Percentiles rank a stretch among this genome's conserved stretches.
Conservation (phyloP, 2,329 filamentous ascomycete species). For the Nakataea oryzae region DNA sequence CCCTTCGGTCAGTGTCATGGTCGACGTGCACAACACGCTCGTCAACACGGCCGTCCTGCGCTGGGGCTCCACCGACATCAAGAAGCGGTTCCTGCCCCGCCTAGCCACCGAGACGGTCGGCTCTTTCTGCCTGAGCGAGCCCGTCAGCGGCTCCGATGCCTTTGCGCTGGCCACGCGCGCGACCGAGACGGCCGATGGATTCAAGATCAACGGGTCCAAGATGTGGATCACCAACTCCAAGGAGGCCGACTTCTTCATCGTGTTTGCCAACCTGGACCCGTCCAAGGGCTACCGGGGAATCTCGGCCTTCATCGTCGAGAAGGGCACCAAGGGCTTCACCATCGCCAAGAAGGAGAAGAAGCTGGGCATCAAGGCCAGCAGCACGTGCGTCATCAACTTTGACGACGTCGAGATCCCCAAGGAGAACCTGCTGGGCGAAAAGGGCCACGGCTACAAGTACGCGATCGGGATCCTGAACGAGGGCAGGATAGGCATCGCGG, state of each 20-base stretch:
- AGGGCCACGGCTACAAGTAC: slow-evolving; percentile 95
- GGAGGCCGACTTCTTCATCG: slow-evolving; percentile 91
- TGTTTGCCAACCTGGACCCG: slow-evolving; percentile 91
- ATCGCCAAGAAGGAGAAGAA: slow-evolving; percentile 99
- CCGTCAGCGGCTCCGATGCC: slow-evolving; percentile 85
- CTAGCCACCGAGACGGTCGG: slow-evolving; percentile 84
- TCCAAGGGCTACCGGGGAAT: slow-evolving; percentile 95
- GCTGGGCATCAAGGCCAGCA: slow-evolving; percentile 89
- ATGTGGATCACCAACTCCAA: slow-evolving; percentile 99
- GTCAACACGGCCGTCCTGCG: slow-evolving; percentile 90
- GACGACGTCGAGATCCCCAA: slow-evolving; percentile 89
- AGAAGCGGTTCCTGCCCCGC: slow-evolving; percentile 82
- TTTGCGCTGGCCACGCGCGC: slow-evolving; percentile 92
- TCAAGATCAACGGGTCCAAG: slow-evolving; percentile 82
- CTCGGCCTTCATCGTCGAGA: slow-evolving; percentile 90
- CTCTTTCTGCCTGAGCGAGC: slow-evolving; percentile 89
- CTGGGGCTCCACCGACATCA: slow-evolving; percentile 64
- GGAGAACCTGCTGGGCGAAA: slow-evolving; percentile 78
- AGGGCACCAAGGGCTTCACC: slow-evolving; percentile 76
- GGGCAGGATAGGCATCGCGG: slow-evolving; percentile 93
- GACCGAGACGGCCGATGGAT: slow-evolving; percentile 70
- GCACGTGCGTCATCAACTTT: slow-evolving; percentile 94
- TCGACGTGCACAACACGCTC: slow-evolving; percentile 96
- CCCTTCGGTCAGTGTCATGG: slow-evolving; percentile 87
- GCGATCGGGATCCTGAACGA: slow-evolving; percentile 92